Evolutionary conservation across 2,329 filamentous ascomycete genomes (phyloP).

Genomic region (Calonectria hongkongensis): DNA sequence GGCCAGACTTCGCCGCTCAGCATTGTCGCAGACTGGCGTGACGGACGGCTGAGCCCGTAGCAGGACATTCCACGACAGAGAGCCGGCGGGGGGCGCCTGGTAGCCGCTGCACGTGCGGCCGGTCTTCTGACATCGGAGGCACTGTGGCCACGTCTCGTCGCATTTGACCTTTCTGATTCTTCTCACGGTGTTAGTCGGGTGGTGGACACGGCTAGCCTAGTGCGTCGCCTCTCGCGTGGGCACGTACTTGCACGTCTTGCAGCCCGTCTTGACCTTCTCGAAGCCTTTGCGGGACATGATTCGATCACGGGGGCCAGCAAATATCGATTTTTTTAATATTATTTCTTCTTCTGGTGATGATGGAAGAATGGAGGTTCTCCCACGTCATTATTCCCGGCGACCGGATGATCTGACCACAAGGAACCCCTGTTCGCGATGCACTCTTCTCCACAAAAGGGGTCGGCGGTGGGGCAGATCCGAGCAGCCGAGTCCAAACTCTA

Average conservation of each 20-base stretch:
- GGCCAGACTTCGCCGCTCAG: conserved; percentile 58
- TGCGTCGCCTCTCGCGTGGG: not conserved
- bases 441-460: not conserved
- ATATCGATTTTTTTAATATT: not conserved
- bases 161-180: conserved; percentile 75
- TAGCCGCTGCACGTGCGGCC: conserved; percentile 75
- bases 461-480: conserved; percentile 44
- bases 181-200: conserved; percentile 2
- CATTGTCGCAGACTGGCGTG: conserved; percentile 49
- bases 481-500: conserved; percentile 37
- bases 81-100: conserved; percentile 54
- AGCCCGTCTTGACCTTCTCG: conserved; percentile 67
- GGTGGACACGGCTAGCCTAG: not conserved
- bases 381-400: not conserved
- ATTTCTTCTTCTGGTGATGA: not conserved
- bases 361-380: conserved; percentile 2
- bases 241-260: conserved; percentile 73
- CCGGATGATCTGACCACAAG: not conserved
- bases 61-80: conserved; percentile 60
- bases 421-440: not conserved
- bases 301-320: not conserved
- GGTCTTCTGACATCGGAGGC: conserved; percentile 70
- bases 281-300: conserved; percentile 52
- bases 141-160: conserved; percentile 72
- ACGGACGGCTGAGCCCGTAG: conserved; percentile 51